These are phyloP conservation scores for Pythium utonaiense DNA, from an alignment of 352 stramenopile genomes.

Conservation along the genomic window DNA sequence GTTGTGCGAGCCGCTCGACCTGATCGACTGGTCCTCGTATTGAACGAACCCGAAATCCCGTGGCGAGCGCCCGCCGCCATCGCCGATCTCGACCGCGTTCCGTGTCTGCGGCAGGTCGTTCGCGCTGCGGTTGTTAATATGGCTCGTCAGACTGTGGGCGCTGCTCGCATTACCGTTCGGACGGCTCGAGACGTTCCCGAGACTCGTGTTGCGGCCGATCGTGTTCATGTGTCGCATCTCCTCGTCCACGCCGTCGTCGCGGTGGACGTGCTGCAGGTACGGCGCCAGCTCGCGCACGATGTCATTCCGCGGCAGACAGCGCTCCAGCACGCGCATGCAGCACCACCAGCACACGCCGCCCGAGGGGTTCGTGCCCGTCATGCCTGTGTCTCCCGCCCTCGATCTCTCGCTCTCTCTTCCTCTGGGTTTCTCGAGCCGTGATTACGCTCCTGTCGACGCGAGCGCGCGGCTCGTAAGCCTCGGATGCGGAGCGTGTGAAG, in stretches of 20 bases:
- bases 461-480: neutral
- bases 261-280: slow-evolving; percentile 83
- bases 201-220: slow-evolving; percentile 2
- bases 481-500: neutral
- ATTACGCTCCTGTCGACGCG: neutral
- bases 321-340: slow-evolving; percentile 85
- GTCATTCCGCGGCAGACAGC: slow-evolving; percentile 83
- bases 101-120: neutral
- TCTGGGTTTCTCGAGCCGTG: too few relatives aligned
- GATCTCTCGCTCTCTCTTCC: too few relatives aligned
- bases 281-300: slow-evolving; percentile 84
- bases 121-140: neutral
- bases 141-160: slow-evolving; percentile 1
- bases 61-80: slow-evolving; percentile 23
- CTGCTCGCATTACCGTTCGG: neutral
- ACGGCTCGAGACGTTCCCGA: neutral
- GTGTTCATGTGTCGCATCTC: slow-evolving; percentile 27
- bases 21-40: slow-evolving; percentile 49
- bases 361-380: slow-evolving; percentile 11
- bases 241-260: slow-evolving; percentile 64
- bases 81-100: neutral
- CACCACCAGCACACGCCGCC: slow-evolving; percentile 82
- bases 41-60: slow-evolving; percentile 40
- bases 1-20: slow-evolving; percentile 58
- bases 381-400: neutral